Evolutionary conservation across 2,329 filamentous ascomycete species (phyloP), one percentile per base, ranked within the genome.

Genomic region (Pseudogymnoascus sp.): DNA sequence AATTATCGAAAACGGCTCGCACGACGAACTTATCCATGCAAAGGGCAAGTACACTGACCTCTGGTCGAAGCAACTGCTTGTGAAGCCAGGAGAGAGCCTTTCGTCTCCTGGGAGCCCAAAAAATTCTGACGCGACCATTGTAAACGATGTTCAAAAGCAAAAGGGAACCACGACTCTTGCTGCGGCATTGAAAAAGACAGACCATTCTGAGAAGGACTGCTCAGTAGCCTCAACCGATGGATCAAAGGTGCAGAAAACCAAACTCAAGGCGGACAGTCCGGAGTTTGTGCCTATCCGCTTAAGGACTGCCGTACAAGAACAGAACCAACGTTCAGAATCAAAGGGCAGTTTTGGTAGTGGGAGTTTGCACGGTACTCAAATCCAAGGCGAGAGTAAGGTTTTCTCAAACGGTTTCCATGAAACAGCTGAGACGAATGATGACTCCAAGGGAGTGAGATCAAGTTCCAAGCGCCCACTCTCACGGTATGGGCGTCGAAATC

Each of bases 1-100:
- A 37, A 76, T 85, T 23, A 73, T 80, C 21, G 82, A 85, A 69
- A 74, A 76, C 34, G 83, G 84, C 4, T 78, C 76, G 16, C 83
- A 85, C 66, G 67, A 74, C 0, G 76, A 80, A 31, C 70, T 86
- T 43, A 68, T 85, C 25, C 69, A 73, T 18, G 64, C 67, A n/a
- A 75, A 76, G 2, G 82, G 82, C 1, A 78, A 77, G 66, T 86
- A 85, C 63, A 72, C 75, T 38, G 74, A 79, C 25, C 66, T 86
- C 2, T 86, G 83, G 83, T 73, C 73, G 16, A 80, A 77, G 56
- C 81, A 84, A 63, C 72, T 73, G 5, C 70, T 72, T 31, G 67
- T 72, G 14, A 72, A 67, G 59, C 69, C 72, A 28, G 53, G 62
- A 11, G 61, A 63, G 16, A 66, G 67, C 7, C 65, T 65, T 28